Base-by-base conservation (phyloP, 192 early-diverging fungal species). In the Podila horticola region DNA sequence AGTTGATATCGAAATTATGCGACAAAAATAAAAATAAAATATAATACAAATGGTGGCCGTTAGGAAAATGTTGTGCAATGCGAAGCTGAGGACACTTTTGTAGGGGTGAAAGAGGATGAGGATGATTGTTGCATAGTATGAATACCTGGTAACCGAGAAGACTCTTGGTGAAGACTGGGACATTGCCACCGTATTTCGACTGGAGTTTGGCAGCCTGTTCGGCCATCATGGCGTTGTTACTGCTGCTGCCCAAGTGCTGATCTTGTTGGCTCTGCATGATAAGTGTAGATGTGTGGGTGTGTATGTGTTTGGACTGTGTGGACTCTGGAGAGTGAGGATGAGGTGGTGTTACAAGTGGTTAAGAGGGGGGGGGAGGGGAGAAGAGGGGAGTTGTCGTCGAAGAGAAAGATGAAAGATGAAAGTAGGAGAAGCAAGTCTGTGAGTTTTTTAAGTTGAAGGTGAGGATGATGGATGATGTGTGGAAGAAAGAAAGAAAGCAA, bases 91-190 rank as follows among this genome's bases (percentile, higher is more conserved):
- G 12, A 36, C 11, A 36, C 9, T 36, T 9, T 7, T 36, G 34
- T 36, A 9, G 34, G 34, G 34, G 34, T 10, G 34, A 6, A 36
- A 10, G 34, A 36, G 34, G 34, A 34, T 7, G 7, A 36, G 34
- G 33, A 34, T 36, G 11, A 36, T 36, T 36, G 34, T 36, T 36
- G 33, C 2, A 0, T 34, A 28, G 6, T 22, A 62, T 20, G 11
- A 64, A 38, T 73, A 81, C 77, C 67, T 73, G 77, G 15, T 81
- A 66, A 30, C 71, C 66, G 66, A 72, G 65, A 55, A 73, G 77
- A 28, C 24, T 41, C 66, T 69, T 81, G 11, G 77, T 51, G 12
- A 73, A 69, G 9, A 64, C 29, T 11, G 77, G 71, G 1, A 73
- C 52, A 60, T 60, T 60, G n/a, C 24, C 60, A 2, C 77, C 77